Evolutionary conservation across 768 basidiomycete species (phyloP), one percentile per base, ranked within the genome.

Genomic region (Mrakia gelida): DNA sequence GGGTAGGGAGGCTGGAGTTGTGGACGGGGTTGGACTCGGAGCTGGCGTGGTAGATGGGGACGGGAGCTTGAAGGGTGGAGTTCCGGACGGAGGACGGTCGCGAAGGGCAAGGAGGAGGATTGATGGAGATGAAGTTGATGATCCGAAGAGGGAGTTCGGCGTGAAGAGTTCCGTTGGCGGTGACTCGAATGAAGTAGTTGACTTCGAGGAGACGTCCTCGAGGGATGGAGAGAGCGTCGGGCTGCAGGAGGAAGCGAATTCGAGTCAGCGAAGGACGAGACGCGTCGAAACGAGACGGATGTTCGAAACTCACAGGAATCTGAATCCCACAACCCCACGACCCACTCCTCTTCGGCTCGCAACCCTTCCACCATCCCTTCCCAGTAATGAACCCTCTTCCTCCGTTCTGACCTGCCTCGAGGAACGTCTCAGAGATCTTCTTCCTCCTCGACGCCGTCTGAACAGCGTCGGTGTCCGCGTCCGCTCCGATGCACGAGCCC

Each of bases 361-460:
- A 89, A 11, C 95, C 95, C 8, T 89, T 87, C 94, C 94, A 96
- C 92, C 93, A 96, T 0, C 94, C 94, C 81, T 90, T 91, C 32
- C 90, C 91, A 61, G 91, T 93, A 15, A 91, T 92, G 82, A 89
- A 88, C 2, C 92, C 91, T 79, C 88, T 88, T 10, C 89, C 84
- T 38, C 88, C 88, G 59, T 87, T 87, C 71, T 91, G 88, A 9
- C 90, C 89, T 82, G 90, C 89, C 80, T 90, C 89, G 38, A 96
- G 86, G 6, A 86, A 86, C 45, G 89, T 88, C 81, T 90, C 90
- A 1, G 90, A 88, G 0, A 95, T 86, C 79, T 89, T 87, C 82
- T 91, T 92, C 73, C 87, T 85, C 26, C 85, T 87, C 7, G 90
- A 89, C 56, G 88, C 85, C 0, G 90, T 89, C 82, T 90, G 88